These are phyloP conservation scores for Trichoderma sp. DNA, from an alignment of 2,329 filamentous ascomycete species.

Conservation along the genomic window DNA sequence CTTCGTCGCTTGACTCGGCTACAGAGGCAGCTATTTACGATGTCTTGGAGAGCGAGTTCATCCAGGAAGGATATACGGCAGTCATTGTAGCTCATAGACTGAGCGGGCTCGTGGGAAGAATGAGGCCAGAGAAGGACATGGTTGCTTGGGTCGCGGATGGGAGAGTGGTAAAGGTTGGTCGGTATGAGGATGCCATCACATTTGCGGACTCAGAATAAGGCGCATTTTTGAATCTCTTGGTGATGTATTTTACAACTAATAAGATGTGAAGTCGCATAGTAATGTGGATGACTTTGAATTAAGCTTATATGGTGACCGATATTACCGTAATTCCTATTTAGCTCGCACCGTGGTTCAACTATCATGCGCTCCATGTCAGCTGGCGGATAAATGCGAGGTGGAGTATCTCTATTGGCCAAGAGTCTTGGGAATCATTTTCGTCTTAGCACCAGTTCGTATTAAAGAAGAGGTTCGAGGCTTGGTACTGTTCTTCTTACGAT, in stretches of 20 bases:
- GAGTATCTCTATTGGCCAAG: neutral
- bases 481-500: neutral
- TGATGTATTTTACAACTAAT: neutral
- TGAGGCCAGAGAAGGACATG: conserved; percentile 21
- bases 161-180: conserved; percentile 3
- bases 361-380: neutral
- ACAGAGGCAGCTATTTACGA: conserved; percentile 37
- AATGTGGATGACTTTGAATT: neutral
- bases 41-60: conserved; percentile 32
- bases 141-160: conserved; percentile 16
- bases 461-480: neutral
- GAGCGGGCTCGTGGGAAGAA: conserved; percentile 27
- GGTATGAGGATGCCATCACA: conserved; percentile 1
- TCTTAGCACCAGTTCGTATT: neutral
- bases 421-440: neutral
- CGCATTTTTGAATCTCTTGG: neutral
- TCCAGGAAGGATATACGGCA: conserved; percentile 37
- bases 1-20: conserved; percentile 34
- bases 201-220: neutral
- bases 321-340: neutral
- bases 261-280: neutral
- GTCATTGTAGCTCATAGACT: conserved; percentile 40
- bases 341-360: neutral
- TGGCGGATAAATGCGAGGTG: neutral
- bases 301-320: neutral